phyloP scores from a whole-genome alignment of 257 asterid species.

The Anisodus tanguticus region DNA sequence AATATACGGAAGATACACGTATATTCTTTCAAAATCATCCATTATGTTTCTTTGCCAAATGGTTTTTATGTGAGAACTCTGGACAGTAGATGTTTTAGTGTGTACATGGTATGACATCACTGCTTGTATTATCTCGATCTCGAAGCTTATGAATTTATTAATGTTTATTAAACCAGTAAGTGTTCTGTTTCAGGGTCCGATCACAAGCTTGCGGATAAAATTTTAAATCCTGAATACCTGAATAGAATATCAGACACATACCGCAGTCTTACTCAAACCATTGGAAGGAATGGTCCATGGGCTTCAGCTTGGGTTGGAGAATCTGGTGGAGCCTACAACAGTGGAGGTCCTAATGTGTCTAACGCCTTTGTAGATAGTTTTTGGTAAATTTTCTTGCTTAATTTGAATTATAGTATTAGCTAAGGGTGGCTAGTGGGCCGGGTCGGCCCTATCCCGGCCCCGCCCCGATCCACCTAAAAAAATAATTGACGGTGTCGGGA shows the following conservation, averaged over 20 bases:
- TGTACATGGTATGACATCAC: not conserved
- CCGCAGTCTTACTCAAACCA: constrained; percentile 54
- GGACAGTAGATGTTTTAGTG: not conserved
- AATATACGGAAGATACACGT: too few species aligned
- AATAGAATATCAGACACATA: constrained; percentile 52
- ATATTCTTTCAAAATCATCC: not conserved
- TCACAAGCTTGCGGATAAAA: constrained; percentile 57
- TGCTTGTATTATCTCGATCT: not conserved
- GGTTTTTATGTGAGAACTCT: not conserved
- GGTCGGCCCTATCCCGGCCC: too few species aligned
- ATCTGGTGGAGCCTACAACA: constrained; percentile 91
- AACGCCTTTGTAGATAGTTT: constrained; percentile 80
- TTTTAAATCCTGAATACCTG: constrained; percentile 70
- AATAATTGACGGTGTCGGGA: too few species aligned
- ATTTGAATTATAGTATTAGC: not conserved
- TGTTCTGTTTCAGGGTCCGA: constrained; percentile 67
- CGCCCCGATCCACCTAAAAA: too few species aligned
- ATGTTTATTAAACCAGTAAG: not conserved
- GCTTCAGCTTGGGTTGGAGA: constrained; percentile 93
- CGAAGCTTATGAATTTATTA: not conserved
- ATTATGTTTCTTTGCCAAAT: not conserved
- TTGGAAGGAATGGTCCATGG: constrained; percentile 75
- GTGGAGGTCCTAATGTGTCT: constrained; percentile 71
- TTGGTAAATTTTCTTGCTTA: constrained; percentile 53
- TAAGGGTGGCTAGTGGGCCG: too few species aligned